Conservation (phyloP, 2,329 filamentous ascomycete species). For the Fusarium piperis region DNA sequence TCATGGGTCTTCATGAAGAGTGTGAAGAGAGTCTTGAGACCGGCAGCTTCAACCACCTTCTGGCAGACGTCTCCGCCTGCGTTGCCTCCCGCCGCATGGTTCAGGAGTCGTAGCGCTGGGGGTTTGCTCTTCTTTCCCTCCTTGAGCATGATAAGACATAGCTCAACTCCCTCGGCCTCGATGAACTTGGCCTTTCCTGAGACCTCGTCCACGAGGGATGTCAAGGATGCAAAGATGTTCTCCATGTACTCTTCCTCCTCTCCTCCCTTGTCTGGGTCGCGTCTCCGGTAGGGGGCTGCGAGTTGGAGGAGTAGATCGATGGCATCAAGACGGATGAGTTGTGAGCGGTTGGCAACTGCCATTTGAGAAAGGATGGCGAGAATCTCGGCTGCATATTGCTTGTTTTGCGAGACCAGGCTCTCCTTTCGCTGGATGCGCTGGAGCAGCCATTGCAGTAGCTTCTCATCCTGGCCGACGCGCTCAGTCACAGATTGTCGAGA, state of each 20-base stretch:
- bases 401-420: constrained; percentile 81
- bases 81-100: constrained; percentile 74
- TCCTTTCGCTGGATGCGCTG: constrained; percentile 77
- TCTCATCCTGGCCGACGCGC: constrained; percentile 74
- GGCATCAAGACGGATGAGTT: constrained; percentile 73
- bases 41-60: constrained; percentile 81
- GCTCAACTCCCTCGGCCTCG: constrained; percentile 90
- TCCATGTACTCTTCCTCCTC: constrained; percentile 96
- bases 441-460: constrained; percentile 80
- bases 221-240: constrained; percentile 89
- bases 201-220: constrained; percentile 79
- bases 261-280: constrained; percentile 84
- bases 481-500: constrained; percentile 76
- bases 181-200: constrained; percentile 83
- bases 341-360: constrained; percentile 70
- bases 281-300: constrained; percentile 83
- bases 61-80: constrained; percentile 73
- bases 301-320: constrained; percentile 85
- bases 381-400: constrained; percentile 93
- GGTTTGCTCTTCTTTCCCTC: constrained; percentile 86
- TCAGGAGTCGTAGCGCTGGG: constrained; percentile 81
- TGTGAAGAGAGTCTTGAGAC: constrained; percentile 85
- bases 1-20: constrained; percentile 86
- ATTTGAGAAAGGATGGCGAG: constrained; percentile 88
- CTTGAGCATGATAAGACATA: constrained; percentile 90